Base-by-base conservation (phyloP, 345 rosid species). In the Populus alba region DNA sequence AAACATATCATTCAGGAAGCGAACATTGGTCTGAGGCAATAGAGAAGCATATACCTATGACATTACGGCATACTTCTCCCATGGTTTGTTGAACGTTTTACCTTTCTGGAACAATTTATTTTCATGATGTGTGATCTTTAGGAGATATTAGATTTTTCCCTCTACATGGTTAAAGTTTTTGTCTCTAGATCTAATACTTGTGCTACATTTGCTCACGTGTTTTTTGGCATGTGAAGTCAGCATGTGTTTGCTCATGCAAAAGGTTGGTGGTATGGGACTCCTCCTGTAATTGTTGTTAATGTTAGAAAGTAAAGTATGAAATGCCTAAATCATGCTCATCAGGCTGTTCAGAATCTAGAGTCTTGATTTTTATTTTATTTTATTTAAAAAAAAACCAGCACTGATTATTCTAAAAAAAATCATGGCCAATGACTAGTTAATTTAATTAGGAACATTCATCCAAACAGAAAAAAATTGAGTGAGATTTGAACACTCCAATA, bases 21-120 rank as follows among this genome's bases (percentile, higher is more conserved):
- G 83, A 82, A 79, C 92, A 88, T 76, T 95, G 99, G 98, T 84
- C 87, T 61, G 88, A 87, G 87, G 87, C 92, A 67, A 88, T 95
- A 73, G 88, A 86, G 82, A 89, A 90, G 81, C 91, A 86, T 82
- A 86, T 95, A 79, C 93, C 89, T 53, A 84, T 82, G 81, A 87
- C 88, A 77, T 87, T 95, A 65, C 66, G 78, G 83, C 95, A 90
- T 86, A 45, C 82, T 80, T 93, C 98, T 87, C 75, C 90, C 6
- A 85, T 87, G 98, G 99, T 95, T 77, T 66, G 99, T 90, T 81
- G 63, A 27, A 77, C 59, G 57, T 72, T 71, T 65, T 77, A 47
- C 18, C 55, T 72, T 59, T 39, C 22, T 66, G 27, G 31, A 72
- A 43, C 53, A 38, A 51, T 78, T 39, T 62, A 67, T 47, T 16